phyloP scores from a whole-genome alignment of 2,329 filamentous ascomycete species.

The Colletotrichum neosansevieriae region DNA sequence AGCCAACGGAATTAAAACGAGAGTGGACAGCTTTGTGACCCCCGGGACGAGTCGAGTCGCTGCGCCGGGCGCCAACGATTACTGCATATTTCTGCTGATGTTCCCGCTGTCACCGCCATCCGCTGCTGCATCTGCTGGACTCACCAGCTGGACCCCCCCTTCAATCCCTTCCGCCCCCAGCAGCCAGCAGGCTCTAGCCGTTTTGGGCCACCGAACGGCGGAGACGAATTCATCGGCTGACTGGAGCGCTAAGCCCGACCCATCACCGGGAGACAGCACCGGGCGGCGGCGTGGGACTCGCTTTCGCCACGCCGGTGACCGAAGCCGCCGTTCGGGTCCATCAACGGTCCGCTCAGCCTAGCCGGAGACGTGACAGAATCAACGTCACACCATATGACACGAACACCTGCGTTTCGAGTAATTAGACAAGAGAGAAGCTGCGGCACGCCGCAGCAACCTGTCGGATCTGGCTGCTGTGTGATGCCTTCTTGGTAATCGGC shows the following conservation, averaged over 20 bases:
- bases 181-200: constrained; percentile 14
- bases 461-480: not conserved
- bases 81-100: constrained; percentile 19
- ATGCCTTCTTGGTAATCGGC: constrained; percentile 6
- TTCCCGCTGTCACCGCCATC: constrained; percentile 1
- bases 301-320: constrained; percentile 30
- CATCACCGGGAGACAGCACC: constrained; percentile 30
- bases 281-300: constrained; percentile 10
- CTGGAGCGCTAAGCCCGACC: constrained; percentile 19
- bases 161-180: constrained; percentile 2
- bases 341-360: not conserved
- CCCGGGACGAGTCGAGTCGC: constrained; percentile 16
- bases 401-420: not conserved
- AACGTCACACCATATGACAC: not conserved
- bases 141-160: constrained; percentile 19
- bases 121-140: constrained; percentile 19
- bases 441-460: not conserved
- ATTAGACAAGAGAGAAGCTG: not conserved
- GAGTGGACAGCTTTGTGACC: constrained; percentile 29
- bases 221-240: not conserved
- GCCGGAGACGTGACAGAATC: not conserved
- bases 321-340: constrained; percentile 24
- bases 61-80: constrained; percentile 7
- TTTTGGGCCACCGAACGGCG: constrained; percentile 29
- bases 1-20: constrained; percentile 30